Conservation (phyloP, 1,139 yeast genomes). For the Taphrina wiesneri region DNA sequence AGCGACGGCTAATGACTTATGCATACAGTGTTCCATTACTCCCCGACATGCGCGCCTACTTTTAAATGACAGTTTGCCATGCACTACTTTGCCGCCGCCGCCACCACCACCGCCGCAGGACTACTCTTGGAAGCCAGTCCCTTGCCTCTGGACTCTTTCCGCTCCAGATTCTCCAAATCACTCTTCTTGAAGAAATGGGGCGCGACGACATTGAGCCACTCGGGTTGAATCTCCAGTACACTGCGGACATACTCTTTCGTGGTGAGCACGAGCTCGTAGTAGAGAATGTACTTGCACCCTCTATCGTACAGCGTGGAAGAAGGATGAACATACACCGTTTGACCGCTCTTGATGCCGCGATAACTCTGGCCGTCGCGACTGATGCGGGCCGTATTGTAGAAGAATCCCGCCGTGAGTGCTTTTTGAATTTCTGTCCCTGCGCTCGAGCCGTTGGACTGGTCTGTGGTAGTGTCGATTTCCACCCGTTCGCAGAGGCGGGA, state of each 20-base stretch:
- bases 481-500: slow-evolving; percentile 61
- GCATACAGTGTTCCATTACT: background rate
- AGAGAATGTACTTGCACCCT: slow-evolving; percentile 68
- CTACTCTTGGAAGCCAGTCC: background rate
- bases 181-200: slow-evolving; percentile 55
- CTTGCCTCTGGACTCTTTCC: slow-evolving; percentile 3
- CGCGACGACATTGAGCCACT: slow-evolving; percentile 65
- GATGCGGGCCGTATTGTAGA: slow-evolving; percentile 72
- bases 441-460: background rate
- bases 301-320: slow-evolving; percentile 63
- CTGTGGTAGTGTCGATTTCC: slow-evolving; percentile 50
- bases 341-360: slow-evolving; percentile 60
- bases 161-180: slow-evolving; percentile 41
- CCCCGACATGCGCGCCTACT: background rate
- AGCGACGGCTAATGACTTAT: background rate
- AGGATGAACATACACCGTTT: slow-evolving; percentile 78
- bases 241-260: slow-evolving; percentile 87
- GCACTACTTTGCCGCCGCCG: background rate
- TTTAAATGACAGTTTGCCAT: too few relatives aligned
- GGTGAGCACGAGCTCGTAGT: slow-evolving; percentile 83
- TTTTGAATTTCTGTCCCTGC: slow-evolving; percentile 54
- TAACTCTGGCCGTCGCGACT: slow-evolving; percentile 73
- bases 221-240: slow-evolving; percentile 69
- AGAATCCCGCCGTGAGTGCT: slow-evolving; percentile 77
- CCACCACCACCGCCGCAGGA: too few relatives aligned